Evolutionary conservation across 2,329 filamentous ascomycete species (phyloP).

Genomic region (Alternaria sp.): DNA sequence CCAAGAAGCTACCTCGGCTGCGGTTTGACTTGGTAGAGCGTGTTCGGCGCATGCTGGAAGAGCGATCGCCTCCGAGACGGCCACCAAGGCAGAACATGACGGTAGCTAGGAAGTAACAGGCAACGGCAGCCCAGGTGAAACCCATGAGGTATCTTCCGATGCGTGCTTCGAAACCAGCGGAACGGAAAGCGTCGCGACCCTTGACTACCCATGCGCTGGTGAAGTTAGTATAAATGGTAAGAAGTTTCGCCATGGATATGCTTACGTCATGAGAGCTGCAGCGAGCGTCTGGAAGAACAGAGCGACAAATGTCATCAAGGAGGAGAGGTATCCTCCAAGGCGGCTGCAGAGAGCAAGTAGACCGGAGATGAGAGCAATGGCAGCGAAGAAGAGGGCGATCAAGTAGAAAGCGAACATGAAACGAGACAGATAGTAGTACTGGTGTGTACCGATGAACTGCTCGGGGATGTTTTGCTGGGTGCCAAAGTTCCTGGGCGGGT

Average conservation of each 20-base stretch:
- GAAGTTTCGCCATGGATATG: conserved; percentile 26
- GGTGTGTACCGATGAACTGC: conserved; percentile 64
- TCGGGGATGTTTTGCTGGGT: conserved; percentile 63
- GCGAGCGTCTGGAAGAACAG: conserved; percentile 75
- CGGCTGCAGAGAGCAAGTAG: conserved; percentile 76
- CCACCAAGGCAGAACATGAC: conserved; percentile 73
- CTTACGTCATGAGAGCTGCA: conserved; percentile 79
- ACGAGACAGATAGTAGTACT: conserved; percentile 85
- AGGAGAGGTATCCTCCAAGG: conserved; percentile 73
- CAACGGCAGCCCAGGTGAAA: conserved; percentile 79
- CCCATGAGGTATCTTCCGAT: conserved; percentile 76
- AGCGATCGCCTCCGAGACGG: conserved; percentile 57
- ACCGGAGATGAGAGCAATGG: conserved; percentile 71
- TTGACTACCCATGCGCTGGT: conserved; percentile 72
- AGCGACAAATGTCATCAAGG: conserved; percentile 65
- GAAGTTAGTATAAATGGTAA: conserved; percentile 14
- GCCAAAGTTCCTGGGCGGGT: conserved; percentile 69
- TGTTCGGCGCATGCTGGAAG: conserved; percentile 53
- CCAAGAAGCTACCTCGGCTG: conserved; percentile 62
- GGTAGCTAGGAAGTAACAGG: conserved; percentile 70
- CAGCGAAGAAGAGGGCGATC: conserved; percentile 81
- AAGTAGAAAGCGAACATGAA: conserved; percentile 95
- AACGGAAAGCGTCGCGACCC: conserved; percentile 72
- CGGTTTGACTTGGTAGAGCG: conserved; percentile 57
- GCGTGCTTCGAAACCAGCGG: conserved; percentile 63